Evolutionary conservation across 2,329 filamentous ascomycete species (phyloP).

Genomic region (Rutstroemia sp.): DNA sequence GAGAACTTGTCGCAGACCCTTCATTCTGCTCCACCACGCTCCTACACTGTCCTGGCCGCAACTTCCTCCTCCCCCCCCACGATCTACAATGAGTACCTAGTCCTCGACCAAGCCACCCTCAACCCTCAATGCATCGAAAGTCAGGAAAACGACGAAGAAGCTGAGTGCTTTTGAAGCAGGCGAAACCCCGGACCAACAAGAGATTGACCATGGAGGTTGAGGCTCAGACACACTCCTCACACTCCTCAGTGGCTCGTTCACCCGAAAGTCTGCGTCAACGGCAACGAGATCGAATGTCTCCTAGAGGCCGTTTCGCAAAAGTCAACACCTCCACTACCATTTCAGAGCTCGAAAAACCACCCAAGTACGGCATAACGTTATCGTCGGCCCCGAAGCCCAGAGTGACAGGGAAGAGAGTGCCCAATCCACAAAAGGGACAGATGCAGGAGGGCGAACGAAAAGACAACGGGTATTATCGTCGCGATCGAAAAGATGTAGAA

Average conservation of each 20-base stretch:
- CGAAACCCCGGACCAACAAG: constrained; percentile 2
- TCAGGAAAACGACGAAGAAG: constrained; percentile 15
- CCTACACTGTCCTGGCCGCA: neutral
- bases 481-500: constrained; percentile 33
- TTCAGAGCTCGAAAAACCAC: constrained; percentile 17
- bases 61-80: neutral
- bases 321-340: constrained; percentile 17
- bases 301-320: constrained; percentile 25
- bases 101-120: neutral
- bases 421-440: constrained; percentile 20
- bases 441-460: constrained; percentile 25
- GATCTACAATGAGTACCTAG: neutral
- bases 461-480: constrained; percentile 23
- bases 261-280: constrained; percentile 29
- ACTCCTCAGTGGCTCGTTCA: constrained; percentile 13
- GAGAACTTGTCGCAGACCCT: constrained; percentile 6
- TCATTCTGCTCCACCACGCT: neutral
- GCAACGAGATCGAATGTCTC: constrained; percentile 29
- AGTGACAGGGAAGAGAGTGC: constrained; percentile 15
- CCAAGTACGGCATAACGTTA: constrained; percentile 18
- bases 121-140: constrained; percentile 22
- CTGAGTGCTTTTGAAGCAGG: constrained; percentile 8
- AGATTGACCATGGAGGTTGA: constrained; percentile 7
- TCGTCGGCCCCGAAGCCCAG: constrained; percentile 21
- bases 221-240: constrained; percentile 7